Percentiles rank a stretch among this genome's conserved stretches.
These are phyloP conservation scores for Suhomyces taliae DNA, from an alignment of 1,139 yeast genomes.

Conservation along the genomic window DNA sequence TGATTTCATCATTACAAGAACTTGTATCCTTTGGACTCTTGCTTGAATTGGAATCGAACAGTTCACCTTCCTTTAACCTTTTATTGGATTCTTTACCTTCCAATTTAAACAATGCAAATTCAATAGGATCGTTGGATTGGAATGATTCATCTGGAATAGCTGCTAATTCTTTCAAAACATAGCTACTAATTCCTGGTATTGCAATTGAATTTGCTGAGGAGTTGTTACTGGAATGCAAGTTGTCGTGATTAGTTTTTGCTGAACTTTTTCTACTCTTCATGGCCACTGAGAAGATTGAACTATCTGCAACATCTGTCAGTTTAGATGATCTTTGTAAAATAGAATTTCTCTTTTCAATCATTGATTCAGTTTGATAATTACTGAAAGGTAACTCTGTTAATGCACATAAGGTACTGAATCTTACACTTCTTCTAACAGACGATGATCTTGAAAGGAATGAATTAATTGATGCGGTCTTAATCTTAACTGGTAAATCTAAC, in stretches of 20 bases:
- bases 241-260: slow-evolving; percentile 13
- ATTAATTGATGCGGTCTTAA: slow-evolving; percentile 22
- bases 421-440: slow-evolving; percentile 30
- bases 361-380: slow-evolving; percentile 18
- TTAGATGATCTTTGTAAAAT: slow-evolving; percentile 17
- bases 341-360: slow-evolving; percentile 10
- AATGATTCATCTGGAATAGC: slow-evolving; percentile 77
- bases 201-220: slow-evolving; percentile 38
- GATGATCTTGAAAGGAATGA: slow-evolving; percentile 28
- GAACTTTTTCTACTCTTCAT: slow-evolving; percentile 24
- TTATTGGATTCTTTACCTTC: slow-evolving; percentile 56
- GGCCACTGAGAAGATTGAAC: slow-evolving; percentile 40
- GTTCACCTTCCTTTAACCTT: not conserved
- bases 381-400: slow-evolving; percentile 45
- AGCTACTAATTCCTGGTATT: slow-evolving; percentile 64
- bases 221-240: slow-evolving; percentile 13
- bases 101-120: slow-evolving; percentile 68
- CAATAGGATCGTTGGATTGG: slow-evolving; percentile 62
- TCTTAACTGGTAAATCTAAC: slow-evolving; percentile 24
- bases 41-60: not conserved
- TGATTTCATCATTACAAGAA: slow-evolving; percentile 1
- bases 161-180: slow-evolving; percentile 68
- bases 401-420: slow-evolving; percentile 43
- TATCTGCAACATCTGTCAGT: slow-evolving; percentile 33
- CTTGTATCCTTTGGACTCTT: slow-evolving; percentile 4